Evolutionary conservation across 768 basidiomycete genomes (phyloP).

Genomic region (Trametes maxima): DNA sequence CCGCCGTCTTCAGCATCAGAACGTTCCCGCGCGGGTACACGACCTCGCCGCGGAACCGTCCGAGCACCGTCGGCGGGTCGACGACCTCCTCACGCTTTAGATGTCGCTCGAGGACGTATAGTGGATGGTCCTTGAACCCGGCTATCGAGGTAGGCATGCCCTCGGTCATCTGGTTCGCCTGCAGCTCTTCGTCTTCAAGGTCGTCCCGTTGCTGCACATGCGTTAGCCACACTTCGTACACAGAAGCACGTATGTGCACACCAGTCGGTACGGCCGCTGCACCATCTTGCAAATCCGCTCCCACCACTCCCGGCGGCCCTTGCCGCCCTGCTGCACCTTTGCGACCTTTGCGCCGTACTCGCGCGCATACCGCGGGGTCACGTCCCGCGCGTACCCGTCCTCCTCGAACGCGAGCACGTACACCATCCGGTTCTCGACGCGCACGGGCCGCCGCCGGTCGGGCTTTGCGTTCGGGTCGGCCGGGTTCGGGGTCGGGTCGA

Average conservation of each 20-base stretch:
- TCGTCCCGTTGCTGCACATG: slow-evolving; percentile 83
- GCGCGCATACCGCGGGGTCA: slow-evolving; percentile 86
- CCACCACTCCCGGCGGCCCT: slow-evolving; percentile 86
- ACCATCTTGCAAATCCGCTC: slow-evolving; percentile 62
- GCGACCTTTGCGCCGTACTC: slow-evolving; percentile 78
- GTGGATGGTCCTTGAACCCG: slow-evolving; percentile 95
- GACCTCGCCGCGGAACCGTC: slow-evolving; percentile 89
- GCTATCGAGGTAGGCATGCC: slow-evolving; percentile 90
- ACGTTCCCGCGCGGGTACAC: slow-evolving; percentile 89
- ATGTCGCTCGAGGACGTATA: slow-evolving; percentile 52
- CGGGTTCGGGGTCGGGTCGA: slow-evolving; percentile 63
- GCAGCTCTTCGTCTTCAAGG: slow-evolving; percentile 87
- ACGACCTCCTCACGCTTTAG: slow-evolving; percentile 87
- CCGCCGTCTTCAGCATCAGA: slow-evolving; percentile 84
- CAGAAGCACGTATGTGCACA: slow-evolving; percentile 38
- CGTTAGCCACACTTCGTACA: no score
- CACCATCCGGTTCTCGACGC: slow-evolving; percentile 78
- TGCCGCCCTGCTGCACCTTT: slow-evolving; percentile 75
- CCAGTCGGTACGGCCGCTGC: slow-evolving; percentile 79
- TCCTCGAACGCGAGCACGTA: slow-evolving; percentile 96
- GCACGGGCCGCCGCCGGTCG: slow-evolving; percentile 23
- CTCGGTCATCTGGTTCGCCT: slow-evolving; percentile 74
- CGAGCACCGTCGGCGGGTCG: slow-evolving; percentile 77
- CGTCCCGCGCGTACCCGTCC: slow-evolving; percentile 89
- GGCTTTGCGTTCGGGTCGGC: slow-evolving; percentile 18